A percentile compares a stretch with the other conserved stretches of the same genome.
Evolutionary conservation across 2,329 filamentous ascomycete species (phyloP).

Genomic region (Talaromyces sp.): DNA sequence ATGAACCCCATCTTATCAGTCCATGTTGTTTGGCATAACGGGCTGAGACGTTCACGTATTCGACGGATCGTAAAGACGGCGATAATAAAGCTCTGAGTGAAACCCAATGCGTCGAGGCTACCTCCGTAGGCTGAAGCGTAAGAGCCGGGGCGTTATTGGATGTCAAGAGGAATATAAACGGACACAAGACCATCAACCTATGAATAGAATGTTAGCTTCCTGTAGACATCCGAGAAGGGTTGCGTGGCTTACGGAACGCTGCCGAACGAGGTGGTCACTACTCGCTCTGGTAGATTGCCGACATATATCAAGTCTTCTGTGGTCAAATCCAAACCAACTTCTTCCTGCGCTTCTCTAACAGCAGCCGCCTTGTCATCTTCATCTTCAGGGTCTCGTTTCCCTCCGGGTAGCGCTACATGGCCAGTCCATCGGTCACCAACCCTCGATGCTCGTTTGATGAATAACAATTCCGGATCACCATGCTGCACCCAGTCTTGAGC

Average conservation of each 20-base stretch:
- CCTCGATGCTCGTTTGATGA: conserved; percentile 66
- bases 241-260: conserved; percentile 53
- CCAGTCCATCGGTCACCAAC: conserved; percentile 66
- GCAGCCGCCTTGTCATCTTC: conserved; percentile 61
- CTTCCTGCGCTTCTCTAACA: conserved; percentile 62
- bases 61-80: conserved; percentile 57
- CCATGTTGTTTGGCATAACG: conserved; percentile 58
- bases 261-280: conserved; percentile 66
- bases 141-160: conserved; percentile 55
- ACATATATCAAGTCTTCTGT: conserved; percentile 47
- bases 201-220: not conserved
- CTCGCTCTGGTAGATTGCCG: conserved; percentile 63
- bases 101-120: conserved; percentile 68
- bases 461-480: conserved; percentile 65
- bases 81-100: conserved; percentile 61
- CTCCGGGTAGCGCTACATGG: conserved; percentile 66
- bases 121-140: conserved; percentile 64
- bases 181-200: conserved; percentile 67
- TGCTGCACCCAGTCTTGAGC: conserved; percentile 62
- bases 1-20: conserved; percentile 52
- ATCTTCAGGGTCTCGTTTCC: conserved; percentile 64
- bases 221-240: not conserved
- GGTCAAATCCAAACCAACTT: conserved; percentile 62
- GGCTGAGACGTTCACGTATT: conserved; percentile 62
- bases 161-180: conserved; percentile 64